Conservation (phyloP, 495 filamentous ascomycete species). For the Mytilinidion resinicola region DNA sequence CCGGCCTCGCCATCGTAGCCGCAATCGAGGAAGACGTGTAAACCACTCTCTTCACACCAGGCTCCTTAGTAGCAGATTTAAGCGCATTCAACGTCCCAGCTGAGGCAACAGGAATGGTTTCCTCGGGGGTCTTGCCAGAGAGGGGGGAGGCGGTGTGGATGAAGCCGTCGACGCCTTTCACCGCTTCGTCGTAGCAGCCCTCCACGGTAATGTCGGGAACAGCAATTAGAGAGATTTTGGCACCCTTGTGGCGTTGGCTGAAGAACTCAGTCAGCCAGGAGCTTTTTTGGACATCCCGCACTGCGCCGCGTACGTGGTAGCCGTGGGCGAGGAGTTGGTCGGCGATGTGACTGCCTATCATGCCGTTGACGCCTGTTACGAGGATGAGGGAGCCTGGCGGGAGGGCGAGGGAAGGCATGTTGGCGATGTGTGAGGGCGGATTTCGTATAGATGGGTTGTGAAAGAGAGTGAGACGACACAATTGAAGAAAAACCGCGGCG, state of each 20-base stretch:
- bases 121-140: slow-evolving; percentile 32
- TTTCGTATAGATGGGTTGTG: no score
- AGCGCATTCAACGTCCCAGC: slow-evolving; percentile 38
- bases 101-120: slow-evolving; percentile 42
- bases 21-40: slow-evolving; percentile 48
- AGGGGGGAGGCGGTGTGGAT: slow-evolving; percentile 43
- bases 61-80: slow-evolving; percentile 40
- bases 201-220: slow-evolving; percentile 6
- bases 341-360: slow-evolving; percentile 11
- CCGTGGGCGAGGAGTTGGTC: slow-evolving; percentile 7
- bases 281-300: slow-evolving; percentile 9
- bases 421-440: no score
- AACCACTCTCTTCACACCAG: slow-evolving; percentile 47
- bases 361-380: slow-evolving; percentile 12
- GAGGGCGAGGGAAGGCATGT: not conserved
- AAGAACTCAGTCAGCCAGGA: slow-evolving; percentile 18
- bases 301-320: slow-evolving; percentile 15
- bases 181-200: slow-evolving; percentile 17
- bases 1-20: slow-evolving; percentile 29
- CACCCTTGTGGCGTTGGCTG: not conserved
- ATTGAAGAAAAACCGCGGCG: no score
- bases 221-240: slow-evolving; percentile 6
- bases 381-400: slow-evolving; percentile 1
- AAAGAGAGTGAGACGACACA: no score
- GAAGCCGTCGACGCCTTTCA: slow-evolving; percentile 28